Percentiles rank a stretch among this genome's conserved stretches.
phyloP scores from a whole-genome alignment of 495 filamentous ascomycete genomes.

The Usnea hakonensis region DNA sequence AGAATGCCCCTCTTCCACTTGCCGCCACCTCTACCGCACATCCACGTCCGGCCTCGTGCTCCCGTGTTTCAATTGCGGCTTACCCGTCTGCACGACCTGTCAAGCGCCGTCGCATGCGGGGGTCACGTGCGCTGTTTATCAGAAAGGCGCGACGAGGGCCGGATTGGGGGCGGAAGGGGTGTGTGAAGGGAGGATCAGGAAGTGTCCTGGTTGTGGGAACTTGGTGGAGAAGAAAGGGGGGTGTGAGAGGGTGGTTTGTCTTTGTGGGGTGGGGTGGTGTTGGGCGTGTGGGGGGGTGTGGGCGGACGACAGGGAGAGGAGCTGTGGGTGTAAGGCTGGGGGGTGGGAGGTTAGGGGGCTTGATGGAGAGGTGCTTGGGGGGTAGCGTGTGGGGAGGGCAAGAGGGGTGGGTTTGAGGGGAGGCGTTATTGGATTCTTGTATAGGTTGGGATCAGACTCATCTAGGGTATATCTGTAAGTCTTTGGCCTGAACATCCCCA shows the following conservation, averaged over 20 bases:
- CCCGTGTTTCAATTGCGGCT: background rate
- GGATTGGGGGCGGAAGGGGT: background rate
- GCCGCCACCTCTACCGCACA: background rate
- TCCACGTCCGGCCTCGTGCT: background rate
- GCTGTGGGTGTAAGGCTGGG: background rate
- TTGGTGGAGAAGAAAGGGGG: background rate
- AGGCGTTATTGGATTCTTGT: too few species aligned
- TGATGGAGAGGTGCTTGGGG: too few species aligned
- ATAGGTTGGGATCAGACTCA: too few species aligned
- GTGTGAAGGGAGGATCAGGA: background rate
- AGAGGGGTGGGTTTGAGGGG: too few species aligned
- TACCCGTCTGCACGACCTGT: background rate
- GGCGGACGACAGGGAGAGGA: background rate
- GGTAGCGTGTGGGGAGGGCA: too few species aligned
- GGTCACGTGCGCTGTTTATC: background rate
- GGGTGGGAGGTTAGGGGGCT: background rate
- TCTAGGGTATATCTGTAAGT: too few species aligned
- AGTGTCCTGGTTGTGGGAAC: background rate
- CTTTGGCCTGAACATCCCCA: too few species aligned
- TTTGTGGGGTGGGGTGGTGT: background rate
- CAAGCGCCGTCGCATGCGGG: background rate
- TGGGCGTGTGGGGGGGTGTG: background rate
- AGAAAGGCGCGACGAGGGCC: background rate
- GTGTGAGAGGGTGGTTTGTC: background rate
- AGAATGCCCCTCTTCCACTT: background rate